Percentiles rank a stretch among this genome's conserved stretches.
phyloP scores from a whole-genome alignment of 78 protist species.

The Emiliania huxleyi region DNA sequence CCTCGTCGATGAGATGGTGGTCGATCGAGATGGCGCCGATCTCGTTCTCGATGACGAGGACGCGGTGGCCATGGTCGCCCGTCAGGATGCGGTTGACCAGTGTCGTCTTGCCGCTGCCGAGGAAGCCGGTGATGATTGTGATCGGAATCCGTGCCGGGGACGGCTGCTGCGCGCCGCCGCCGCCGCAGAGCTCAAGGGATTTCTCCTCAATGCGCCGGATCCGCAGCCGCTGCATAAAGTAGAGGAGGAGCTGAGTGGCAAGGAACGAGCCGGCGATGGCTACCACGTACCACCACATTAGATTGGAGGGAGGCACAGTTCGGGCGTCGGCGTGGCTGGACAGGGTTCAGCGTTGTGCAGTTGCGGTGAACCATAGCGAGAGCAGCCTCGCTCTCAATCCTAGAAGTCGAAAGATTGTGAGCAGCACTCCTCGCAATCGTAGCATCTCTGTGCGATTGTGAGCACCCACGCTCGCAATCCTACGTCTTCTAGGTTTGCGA shows the following conservation, averaged over 20 bases:
- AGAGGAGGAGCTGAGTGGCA: not conserved
- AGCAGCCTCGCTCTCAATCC: too few species aligned
- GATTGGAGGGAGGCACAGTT: too few species aligned
- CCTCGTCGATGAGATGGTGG: slow-evolving; percentile 14
- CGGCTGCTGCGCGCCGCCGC: not conserved
- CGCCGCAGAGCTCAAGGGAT: not conserved
- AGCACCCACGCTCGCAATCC: too few species aligned
- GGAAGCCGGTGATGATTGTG: slow-evolving; percentile 61
- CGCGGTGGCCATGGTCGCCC: slow-evolving; percentile 47
- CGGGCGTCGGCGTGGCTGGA: too few species aligned
- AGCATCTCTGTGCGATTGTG: too few species aligned
- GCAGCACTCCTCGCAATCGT: too few species aligned
- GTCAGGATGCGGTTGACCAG: slow-evolving; percentile 70
- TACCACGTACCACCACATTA: not conserved
- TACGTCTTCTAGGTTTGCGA: too few species aligned
- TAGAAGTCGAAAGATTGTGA: too few species aligned
- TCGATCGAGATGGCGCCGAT: slow-evolving; percentile 38
- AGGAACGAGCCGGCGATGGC: not conserved
- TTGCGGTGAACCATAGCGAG: too few species aligned
- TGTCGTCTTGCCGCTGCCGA: slow-evolving; percentile 81
- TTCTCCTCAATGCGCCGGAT: not conserved
- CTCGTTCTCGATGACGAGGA: slow-evolving; percentile 27
- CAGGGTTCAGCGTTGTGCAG: too few species aligned
- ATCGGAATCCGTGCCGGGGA: slow-evolving; percentile 14
- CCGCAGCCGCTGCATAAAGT: not conserved